Base-by-base conservation (phyloP, 2,329 filamentous ascomycete species). In the Cordyceps pruinosa region DNA sequence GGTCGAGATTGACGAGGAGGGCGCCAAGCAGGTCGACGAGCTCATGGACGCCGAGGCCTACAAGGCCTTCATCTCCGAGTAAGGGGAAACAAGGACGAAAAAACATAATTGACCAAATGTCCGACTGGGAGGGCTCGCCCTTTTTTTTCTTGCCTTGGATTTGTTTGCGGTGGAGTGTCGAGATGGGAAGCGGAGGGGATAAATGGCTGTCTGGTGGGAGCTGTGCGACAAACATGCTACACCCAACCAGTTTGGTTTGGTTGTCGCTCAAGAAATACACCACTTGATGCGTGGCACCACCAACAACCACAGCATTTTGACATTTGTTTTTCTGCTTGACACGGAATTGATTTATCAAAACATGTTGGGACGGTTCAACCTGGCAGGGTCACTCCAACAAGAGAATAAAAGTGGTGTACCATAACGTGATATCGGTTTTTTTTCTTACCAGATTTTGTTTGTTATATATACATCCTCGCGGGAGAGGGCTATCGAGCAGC, bases 1-100 rank as follows among this genome's bases (percentile, higher is more conserved):
- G 83, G 85, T 97, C 61, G 80, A 89, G 74, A 79, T 97, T 49
- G 79, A 77, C 61, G 88, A 90, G 70, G 70, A 76, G 61, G 81
- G 80, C 55, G 73, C 78, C 60, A 78, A 82, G 69, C 87, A 94
- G 74, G 70, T 91, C 64, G 88, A 95, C 61, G 74, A 70, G 12
- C 77, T 97, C 69, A 89, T 97, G 89, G 86, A 85, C 68, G 79
- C 77, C 60, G 83, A 86, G 66, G 85, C 83, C 62, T 97, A 99
- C 77, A 86, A 86, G 75, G 78, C 78, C 39, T 92, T 92, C 69
- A 89, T 85, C 25, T 74, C 74, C 23, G 70, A 78, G 51, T 66
- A 64, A 61, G 10, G 5, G 23, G 9, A 23, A 23, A 55, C 21
- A 9, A 23, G 9, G 6, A 28, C 25, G 25, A 15, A 42, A 25